These are phyloP conservation scores for Prunus mongolica DNA, from an alignment of 306 rosid species.

Conservation along the genomic window DNA sequence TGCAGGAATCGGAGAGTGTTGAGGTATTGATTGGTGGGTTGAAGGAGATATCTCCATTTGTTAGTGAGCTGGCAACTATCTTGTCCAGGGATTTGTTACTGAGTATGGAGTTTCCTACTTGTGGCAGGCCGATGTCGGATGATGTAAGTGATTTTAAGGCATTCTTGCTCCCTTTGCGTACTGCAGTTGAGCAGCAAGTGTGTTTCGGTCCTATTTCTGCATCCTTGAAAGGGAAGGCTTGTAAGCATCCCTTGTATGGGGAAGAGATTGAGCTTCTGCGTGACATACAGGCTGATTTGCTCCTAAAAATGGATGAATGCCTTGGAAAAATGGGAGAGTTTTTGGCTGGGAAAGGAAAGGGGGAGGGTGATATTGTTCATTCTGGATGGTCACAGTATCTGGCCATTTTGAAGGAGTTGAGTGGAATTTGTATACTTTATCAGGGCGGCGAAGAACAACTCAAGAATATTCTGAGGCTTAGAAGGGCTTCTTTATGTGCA, in stretches of 20 bases:
- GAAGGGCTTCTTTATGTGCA: slow-evolving; percentile 35
- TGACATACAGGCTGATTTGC: slow-evolving; percentile 28
- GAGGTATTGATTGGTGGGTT: slow-evolving; percentile 27
- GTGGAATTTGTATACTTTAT: slow-evolving; percentile 45
- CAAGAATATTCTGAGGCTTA: slow-evolving; percentile 42
- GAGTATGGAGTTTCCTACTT: slow-evolving; percentile 38
- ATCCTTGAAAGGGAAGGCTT: slow-evolving; percentile 3
- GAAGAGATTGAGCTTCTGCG: slow-evolving; percentile 45
- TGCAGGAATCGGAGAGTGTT: slow-evolving; percentile 9
- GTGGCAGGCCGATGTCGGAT: slow-evolving; percentile 33
- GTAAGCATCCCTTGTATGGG: slow-evolving; percentile 23
- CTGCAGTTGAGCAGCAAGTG: slow-evolving; percentile 12
- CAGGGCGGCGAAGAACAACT: slow-evolving; percentile 45
- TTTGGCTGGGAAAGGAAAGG: slow-evolving; percentile 34
- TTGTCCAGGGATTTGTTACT: slow-evolving; percentile 45
- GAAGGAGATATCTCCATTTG: slow-evolving; percentile 46
- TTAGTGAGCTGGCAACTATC: slow-evolving; percentile 40
- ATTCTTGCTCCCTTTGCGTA: slow-evolving; percentile 41
- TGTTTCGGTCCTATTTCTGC: slow-evolving; percentile 15
- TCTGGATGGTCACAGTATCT: slow-evolving; percentile 57
- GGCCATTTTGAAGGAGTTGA: slow-evolving; percentile 51
- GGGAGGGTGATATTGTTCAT: slow-evolving; percentile 32
- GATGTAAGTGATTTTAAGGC: slow-evolving; percentile 51
- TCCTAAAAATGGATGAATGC: slow-evolving; percentile 48
- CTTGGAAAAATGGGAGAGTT: slow-evolving; percentile 40